Base-by-base conservation (phyloP, 805 yeast genomes). In the Lachancea meyersii region DNA sequence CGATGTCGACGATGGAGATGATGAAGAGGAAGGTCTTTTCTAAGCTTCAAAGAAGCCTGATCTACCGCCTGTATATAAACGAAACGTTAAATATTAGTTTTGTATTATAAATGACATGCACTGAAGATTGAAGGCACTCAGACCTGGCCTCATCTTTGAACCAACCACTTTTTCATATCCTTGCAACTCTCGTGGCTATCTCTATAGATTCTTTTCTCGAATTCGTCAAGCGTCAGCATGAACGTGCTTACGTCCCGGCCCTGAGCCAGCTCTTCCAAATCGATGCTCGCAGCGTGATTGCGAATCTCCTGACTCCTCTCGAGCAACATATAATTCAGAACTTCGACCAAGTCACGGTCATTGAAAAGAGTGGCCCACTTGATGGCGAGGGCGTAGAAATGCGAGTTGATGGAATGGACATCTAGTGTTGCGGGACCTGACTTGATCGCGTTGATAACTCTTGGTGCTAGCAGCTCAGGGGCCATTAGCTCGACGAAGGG, bases 401-500 rank as follows among this genome's bases (percentile, higher is more conserved):
- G 75, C 0, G 88, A 75, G 41, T 75, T 68, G 28, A 82, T 73
- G 2, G 79, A 61, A 48, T 83, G 82, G 21, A 86, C 57, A 54
- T 86, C 91, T n/a, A 87, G 68, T 16, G 74, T 65, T 1, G 60
- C 60, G 1, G 94, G 77, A 48, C 78, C 82, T 1, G 95, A 72
- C 56, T 84, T 86, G 37, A 89, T 79, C 27, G 96, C 94, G 55
- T 88, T 89, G 23, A 84, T 61, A 17, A 88, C 88, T 44, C 76
- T 77, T 7, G 67, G 57, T 18, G 76, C 69, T 43, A 88, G 73
- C 31, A 80, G 77, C 2, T 79, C 84, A 0, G 97, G 97, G 38
- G 76, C 79, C 20, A 77, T 64, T 41, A 88, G 68, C 38, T 77
- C 81, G 5, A 86, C 68, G 52, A 86, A 85, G 4, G 83, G 77